These are phyloP conservation scores for Pseudonitzschia multistriata DNA, from an alignment of 108 stramenopile genomes.

Conservation along the genomic window DNA sequence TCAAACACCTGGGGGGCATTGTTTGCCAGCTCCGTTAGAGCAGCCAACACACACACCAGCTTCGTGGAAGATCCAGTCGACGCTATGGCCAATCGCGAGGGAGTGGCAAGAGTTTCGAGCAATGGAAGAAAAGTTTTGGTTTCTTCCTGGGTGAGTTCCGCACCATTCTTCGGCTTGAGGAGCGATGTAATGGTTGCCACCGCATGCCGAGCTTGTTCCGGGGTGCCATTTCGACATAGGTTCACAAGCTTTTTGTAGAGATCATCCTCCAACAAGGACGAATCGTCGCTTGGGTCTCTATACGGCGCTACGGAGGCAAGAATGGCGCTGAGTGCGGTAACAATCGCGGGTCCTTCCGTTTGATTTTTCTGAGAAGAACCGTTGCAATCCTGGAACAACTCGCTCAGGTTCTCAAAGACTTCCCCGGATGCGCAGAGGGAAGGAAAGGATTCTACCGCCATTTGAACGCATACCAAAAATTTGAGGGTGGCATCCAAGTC, in stretches of 20 bases:
- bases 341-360: slow-evolving; percentile 44
- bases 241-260: slow-evolving; percentile 18
- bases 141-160: slow-evolving; percentile 17
- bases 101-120: slow-evolving; percentile 57
- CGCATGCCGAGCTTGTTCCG: slow-evolving; percentile 83
- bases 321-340: slow-evolving; percentile 64
- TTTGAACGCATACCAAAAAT: slow-evolving; percentile 57
- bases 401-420: slow-evolving; percentile 56
- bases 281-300: not conserved
- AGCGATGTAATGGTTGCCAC: slow-evolving; percentile 62
- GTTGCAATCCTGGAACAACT: slow-evolving; percentile 54
- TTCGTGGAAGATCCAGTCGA: slow-evolving; percentile 42
- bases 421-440: slow-evolving; percentile 46
- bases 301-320: slow-evolving; percentile 36
- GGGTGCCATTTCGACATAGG: slow-evolving; percentile 54
- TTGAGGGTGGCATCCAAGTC: slow-evolving; percentile 50
- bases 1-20: slow-evolving; percentile 63
- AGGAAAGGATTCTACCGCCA: slow-evolving; percentile 52
- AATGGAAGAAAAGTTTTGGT: slow-evolving; percentile 44
- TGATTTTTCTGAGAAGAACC: slow-evolving; percentile 13
- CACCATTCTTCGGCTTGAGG: slow-evolving; percentile 32
- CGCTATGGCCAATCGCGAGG: slow-evolving; percentile 49
- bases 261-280: slow-evolving; percentile 19
- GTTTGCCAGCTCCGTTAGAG: slow-evolving; percentile 67
- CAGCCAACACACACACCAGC: slow-evolving; percentile 57